Evolutionary conservation across 768 basidiomycete species (phyloP).

Genomic region (Myochromella boudieri): DNA sequence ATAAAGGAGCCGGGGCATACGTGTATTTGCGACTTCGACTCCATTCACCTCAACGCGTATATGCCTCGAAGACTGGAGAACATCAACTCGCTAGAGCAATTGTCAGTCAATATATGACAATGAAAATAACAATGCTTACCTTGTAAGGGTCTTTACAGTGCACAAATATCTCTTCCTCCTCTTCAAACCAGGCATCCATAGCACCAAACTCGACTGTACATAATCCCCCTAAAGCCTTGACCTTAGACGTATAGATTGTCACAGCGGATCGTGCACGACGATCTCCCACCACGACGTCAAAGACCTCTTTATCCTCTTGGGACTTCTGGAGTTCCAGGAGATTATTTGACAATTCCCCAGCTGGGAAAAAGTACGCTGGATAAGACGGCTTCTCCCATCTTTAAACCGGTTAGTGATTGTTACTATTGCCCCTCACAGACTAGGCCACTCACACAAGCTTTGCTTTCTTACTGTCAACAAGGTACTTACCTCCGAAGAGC

Average conservation of each 20-base stretch:
- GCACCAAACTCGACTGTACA: constrained; percentile 48
- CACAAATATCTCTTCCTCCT: constrained; percentile 59
- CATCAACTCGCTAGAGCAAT: constrained; percentile 54
- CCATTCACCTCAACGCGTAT: constrained; percentile 60
- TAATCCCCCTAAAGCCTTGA: constrained; percentile 40
- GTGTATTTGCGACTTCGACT: constrained; percentile 62
- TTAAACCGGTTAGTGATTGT: neutral
- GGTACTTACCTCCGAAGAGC: constrained; percentile 46
- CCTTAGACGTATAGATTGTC: constrained; percentile 26
- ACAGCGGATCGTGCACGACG: constrained; percentile 38
- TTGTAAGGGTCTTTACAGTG: constrained; percentile 74
- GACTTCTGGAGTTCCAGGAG: constrained; percentile 35
- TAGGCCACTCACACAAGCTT: constrained; percentile 53
- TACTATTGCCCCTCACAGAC: neutral
- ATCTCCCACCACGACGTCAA: constrained; percentile 46
- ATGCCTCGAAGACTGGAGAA: constrained; percentile 59
- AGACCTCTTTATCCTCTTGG: constrained; percentile 32
- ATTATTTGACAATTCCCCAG: constrained; percentile 41
- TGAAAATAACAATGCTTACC: constrained; percentile 29
- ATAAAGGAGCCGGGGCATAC: constrained; percentile 50
- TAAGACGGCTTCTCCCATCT: constrained; percentile 60
- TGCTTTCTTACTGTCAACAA: constrained; percentile 56
- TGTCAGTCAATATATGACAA: neutral
- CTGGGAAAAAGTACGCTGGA: constrained; percentile 55
- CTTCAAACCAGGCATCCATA: constrained; percentile 68